Evolutionary conservation across 306 rosid genomes (phyloP).

Genomic region (Inga leiocalycina): DNA sequence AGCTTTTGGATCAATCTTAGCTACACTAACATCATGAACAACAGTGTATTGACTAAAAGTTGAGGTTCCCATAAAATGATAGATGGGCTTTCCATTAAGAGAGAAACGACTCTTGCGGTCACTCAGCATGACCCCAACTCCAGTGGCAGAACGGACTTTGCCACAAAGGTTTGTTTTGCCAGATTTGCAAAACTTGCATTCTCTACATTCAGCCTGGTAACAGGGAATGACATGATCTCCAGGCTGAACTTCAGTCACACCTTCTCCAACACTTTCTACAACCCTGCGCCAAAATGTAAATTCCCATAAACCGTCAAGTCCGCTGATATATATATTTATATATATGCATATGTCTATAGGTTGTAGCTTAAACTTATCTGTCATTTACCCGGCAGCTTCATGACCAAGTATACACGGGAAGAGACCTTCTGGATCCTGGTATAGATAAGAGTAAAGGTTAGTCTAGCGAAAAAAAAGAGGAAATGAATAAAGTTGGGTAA

Average conservation of each 20-base stretch:
- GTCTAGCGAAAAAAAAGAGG: background rate
- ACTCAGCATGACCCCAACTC: slow-evolving; percentile 86
- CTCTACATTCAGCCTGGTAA: slow-evolving; percentile 94
- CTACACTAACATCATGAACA: slow-evolving; percentile 96
- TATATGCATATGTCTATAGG: background rate
- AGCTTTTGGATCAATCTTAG: slow-evolving; percentile 85
- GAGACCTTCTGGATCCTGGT: slow-evolving; percentile 94
- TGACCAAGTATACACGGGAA: slow-evolving; percentile 96
- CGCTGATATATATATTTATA: background rate
- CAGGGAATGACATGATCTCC: slow-evolving; percentile 97
- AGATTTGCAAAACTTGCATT: slow-evolving; percentile 96
- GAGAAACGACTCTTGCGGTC: slow-evolving; percentile 92
- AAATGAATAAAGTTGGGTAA: background rate
- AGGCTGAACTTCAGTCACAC: slow-evolving; percentile 78
- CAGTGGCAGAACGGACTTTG: slow-evolving; percentile 87
- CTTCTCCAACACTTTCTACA: slow-evolving; percentile 96
- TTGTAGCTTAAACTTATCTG: background rate
- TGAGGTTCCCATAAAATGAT: slow-evolving; percentile 97
- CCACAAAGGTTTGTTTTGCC: slow-evolving; percentile 98
- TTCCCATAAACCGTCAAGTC: background rate
- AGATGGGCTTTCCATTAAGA: slow-evolving; percentile 75
- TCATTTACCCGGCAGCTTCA: slow-evolving; percentile 79
- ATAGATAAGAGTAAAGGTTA: background rate
- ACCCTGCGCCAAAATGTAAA: slow-evolving; percentile 49
- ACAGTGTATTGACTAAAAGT: slow-evolving; percentile 95